Conservation (phyloP, 1,284 basidiomycete species). For the Cryptococcus deneoformans region DNA sequence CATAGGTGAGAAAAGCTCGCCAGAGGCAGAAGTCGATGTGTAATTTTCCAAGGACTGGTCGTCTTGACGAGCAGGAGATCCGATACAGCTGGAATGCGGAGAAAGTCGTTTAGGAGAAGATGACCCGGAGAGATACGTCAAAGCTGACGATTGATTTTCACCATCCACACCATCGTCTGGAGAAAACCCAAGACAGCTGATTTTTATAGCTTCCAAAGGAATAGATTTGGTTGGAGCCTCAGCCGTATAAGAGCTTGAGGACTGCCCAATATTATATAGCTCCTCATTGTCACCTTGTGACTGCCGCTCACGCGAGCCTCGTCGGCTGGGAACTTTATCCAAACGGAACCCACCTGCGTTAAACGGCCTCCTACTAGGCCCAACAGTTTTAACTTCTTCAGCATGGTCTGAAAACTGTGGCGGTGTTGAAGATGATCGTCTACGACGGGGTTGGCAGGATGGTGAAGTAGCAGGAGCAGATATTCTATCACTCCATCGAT, state of each 20-base stretch:
- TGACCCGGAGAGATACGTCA: not conserved
- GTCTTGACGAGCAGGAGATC: not conserved
- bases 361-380: no score
- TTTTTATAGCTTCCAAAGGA: no score
- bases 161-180: not conserved
- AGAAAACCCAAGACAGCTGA: not conserved
- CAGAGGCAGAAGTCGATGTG: constrained; percentile 21
- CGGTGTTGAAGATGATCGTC: not conserved
- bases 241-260: no score
- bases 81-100: constrained; percentile 13
- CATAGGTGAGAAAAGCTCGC: constrained; percentile 38
- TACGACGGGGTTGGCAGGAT: not conserved
- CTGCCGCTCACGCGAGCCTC: no score
- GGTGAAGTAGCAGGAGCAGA: not conserved
- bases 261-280: no score
- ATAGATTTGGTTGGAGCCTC: no score
- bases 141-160: not conserved
- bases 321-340: no score
- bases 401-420: no score
- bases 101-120: constrained; percentile 14
- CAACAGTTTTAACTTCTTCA: no score
- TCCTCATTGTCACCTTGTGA: no score
- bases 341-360: no score
- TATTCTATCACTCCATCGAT: not conserved
- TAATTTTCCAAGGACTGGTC: constrained; percentile 1